A percentile compares a stretch with the other conserved stretches of the same genome.
phyloP scores from a whole-genome alignment of 1,139 yeast species.

The Keqinozyma sinolaborantium region DNA sequence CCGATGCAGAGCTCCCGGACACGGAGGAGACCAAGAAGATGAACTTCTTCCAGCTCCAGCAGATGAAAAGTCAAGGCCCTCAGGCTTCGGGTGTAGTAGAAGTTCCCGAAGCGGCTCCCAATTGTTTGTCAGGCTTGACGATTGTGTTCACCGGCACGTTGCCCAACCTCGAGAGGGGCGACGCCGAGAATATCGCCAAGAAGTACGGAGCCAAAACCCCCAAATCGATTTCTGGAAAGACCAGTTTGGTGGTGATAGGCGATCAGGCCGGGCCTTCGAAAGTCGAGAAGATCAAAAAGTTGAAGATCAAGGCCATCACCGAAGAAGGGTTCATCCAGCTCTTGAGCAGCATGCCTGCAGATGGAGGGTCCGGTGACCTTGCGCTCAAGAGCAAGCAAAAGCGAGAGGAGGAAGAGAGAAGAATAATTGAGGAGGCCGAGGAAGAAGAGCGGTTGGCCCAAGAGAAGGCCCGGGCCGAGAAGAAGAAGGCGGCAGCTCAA shows the following conservation, averaged over 20 bases:
- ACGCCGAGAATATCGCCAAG: conserved; percentile 73
- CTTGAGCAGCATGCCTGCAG: conserved; percentile 78
- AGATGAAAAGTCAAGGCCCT: conserved; percentile 38
- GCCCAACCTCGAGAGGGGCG: conserved; percentile 74
- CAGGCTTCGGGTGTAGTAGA: conserved; percentile 26
- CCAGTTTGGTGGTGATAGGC: conserved; percentile 88
- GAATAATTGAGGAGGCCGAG: conserved; percentile 46
- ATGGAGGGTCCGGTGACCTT: conserved; percentile 80
- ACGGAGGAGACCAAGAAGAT: conserved; percentile 48
- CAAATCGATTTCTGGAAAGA: conserved; percentile 78
- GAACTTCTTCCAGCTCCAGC: conserved; percentile 45
- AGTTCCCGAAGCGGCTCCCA: conserved; percentile 74
- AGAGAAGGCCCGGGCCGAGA: conserved; percentile 31
- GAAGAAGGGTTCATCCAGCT: conserved; percentile 83
- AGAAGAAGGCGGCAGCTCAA: conserved; percentile 5
- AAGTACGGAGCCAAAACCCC: conserved; percentile 94
- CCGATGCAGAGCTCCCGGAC: conserved; percentile 69
- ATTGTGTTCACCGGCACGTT: conserved; percentile 91
- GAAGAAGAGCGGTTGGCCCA: conserved; percentile 17
- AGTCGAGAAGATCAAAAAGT: conserved; percentile 70
- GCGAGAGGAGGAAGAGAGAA: conserved; percentile 62
- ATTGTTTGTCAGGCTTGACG: conserved; percentile 82
- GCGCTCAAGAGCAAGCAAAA: conserved; percentile 74
- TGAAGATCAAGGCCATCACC: conserved; percentile 74
- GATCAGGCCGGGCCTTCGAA: conserved; percentile 98